Evolutionary conservation across 2,329 filamentous ascomycete genomes (phyloP), one percentile per base, ranked within the genome.

Genomic region (Myrmaecium sp.): DNA sequence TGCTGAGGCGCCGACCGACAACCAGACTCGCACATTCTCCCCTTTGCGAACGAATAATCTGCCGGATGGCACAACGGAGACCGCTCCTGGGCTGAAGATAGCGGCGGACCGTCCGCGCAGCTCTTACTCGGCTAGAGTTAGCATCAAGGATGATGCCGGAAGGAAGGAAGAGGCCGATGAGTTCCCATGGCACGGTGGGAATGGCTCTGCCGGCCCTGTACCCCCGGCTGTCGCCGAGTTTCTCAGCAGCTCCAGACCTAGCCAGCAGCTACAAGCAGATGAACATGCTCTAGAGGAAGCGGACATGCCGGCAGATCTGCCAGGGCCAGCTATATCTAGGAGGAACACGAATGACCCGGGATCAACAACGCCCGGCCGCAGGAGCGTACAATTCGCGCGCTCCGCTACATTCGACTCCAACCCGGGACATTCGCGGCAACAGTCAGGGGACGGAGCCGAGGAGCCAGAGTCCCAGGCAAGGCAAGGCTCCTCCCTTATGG

Each of bases 331-430:
- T 28, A 12, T n/a, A n/a, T 31, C 30, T 15, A 22, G 21, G 6
- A 33, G 28, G n/a, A 9, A 25, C 4, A 28, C 32, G 7, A 27
- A 16, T 9, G 26, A 30, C 10, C 28, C 33, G 4, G 38, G 33
- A 6, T 38, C 56, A 5, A 58, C 60, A 13, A 46, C 51, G 1
- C 47, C 44, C 9, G 59, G 61, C 12, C 59, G 70, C 26, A 66
- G 68, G 30, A 86, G 75, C 44, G 79, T 91, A 3, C 80, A 89
- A 39, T 89, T 91, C 44, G 69, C 66, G 3, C 63, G 69, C 16
- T 55, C 46, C 4, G 30, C 41, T 6, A 44, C 44, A 11, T 40
- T 41, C 28, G 43, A 46, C 27, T 52, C 60, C 4, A 52, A 62
- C 5, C 37, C 50, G 12, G 47, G 58, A 12, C 68, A 72, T 36